Evolutionary conservation across 306 rosid species (phyloP).

Genomic region (Sphenostylis stenocarpa): DNA sequence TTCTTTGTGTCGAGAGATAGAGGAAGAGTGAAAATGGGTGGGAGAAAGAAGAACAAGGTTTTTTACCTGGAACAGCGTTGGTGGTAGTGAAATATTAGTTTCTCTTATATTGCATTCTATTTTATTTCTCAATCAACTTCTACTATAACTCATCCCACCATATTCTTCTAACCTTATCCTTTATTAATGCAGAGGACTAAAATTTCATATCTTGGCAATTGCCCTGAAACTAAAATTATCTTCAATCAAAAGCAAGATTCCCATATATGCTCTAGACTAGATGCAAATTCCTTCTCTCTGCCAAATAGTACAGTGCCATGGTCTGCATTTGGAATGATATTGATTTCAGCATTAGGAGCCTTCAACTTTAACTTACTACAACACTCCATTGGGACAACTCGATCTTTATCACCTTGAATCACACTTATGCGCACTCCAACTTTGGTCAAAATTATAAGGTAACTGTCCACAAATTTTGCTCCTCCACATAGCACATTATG

Average conservation of each 20-base stretch:
- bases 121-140: too few species aligned
- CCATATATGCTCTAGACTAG: conserved; percentile 50
- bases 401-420: conserved; percentile 67
- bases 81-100: too few species aligned
- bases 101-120: too few species aligned
- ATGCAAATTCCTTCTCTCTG: conserved; percentile 59
- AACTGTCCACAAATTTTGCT: conserved; percentile 51
- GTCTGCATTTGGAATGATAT: conserved; percentile 53
- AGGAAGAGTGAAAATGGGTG: too few species aligned
- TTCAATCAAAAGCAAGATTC: conserved; percentile 25
- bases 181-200: too few species aligned
- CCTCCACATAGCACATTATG: conserved; percentile 89
- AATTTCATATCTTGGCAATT: background rate
- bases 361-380: conserved; percentile 44
- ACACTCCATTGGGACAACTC: conserved; percentile 59
- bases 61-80: too few species aligned
- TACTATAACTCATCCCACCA: too few species aligned
- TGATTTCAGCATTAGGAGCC: conserved; percentile 55
- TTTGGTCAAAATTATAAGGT: conserved; percentile 46
- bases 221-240: background rate
- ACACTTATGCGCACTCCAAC: conserved; percentile 55
- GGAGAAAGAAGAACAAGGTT: too few species aligned
- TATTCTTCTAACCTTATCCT: too few species aligned
- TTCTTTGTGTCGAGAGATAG: too few species aligned
- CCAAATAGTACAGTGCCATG: conserved; percentile 59